phyloP scores from a whole-genome alignment of 176 grass and related monocot genomes.

The Tillandsia fasciculata region DNA sequence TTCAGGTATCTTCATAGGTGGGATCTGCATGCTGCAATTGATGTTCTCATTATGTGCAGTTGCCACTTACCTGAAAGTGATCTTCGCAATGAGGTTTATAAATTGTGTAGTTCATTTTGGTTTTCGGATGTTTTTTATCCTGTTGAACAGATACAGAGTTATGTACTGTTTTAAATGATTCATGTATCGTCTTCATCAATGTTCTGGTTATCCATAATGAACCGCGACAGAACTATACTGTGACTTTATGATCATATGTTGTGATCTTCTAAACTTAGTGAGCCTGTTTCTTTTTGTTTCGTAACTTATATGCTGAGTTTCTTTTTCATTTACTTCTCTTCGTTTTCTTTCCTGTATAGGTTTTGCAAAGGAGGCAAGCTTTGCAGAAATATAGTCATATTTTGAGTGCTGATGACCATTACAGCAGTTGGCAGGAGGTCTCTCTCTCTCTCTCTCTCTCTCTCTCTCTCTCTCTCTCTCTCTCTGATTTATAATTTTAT shows the following conservation, averaged over 20 bases:
- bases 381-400: conserved; percentile 73
- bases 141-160: background rate
- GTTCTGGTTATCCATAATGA: no score
- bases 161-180: background rate
- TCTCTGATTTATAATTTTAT: conserved; percentile 14
- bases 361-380: conserved; percentile 66
- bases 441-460: conserved; percentile 7
- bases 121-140: no score
- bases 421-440: conserved; percentile 96
- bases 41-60: conserved; percentile 86
- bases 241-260: background rate
- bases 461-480: background rate
- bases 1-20: conserved; percentile 66
- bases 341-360: conserved; percentile 31
- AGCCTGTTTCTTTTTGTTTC: conserved; percentile 14
- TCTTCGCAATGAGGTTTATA: conserved; percentile 56
- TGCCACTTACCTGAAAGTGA: conserved; percentile 79
- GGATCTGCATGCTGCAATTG: conserved; percentile 74
- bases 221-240: no score
- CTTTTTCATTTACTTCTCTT: conserved; percentile 17
- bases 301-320: background rate
- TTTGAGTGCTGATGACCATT: conserved; percentile 67
- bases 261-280: background rate
- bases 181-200: background rate
- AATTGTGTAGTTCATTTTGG: conserved; percentile 1